Conservation (phyloP, 1,284 basidiomycete genomes). For the Coniferiporia weirii region DNA sequence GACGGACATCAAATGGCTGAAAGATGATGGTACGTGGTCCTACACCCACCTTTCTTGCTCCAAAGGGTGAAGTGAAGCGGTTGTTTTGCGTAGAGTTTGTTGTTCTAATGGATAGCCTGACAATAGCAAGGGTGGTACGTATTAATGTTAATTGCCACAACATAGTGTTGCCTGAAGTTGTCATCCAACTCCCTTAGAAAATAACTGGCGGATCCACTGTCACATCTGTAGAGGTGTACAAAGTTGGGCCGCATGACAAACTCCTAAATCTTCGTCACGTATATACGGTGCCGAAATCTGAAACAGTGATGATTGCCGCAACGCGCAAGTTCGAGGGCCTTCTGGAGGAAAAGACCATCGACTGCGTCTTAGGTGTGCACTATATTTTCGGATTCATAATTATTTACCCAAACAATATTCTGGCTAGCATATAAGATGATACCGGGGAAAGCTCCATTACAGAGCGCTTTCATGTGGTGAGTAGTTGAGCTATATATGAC, state of each 20-base stretch:
- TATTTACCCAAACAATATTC: too few relatives aligned
- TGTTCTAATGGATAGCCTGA: not conserved
- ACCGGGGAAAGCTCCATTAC: too few relatives aligned
- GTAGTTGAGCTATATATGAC: too few relatives aligned
- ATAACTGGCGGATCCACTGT: not conserved
- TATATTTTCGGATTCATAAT: too few relatives aligned
- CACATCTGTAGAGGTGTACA: too few relatives aligned
- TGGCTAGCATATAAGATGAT: too few relatives aligned
- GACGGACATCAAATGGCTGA: slow-evolving; percentile 14
- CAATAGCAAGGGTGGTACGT: too few relatives aligned
- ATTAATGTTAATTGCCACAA: too few relatives aligned
- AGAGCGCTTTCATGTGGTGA: too few relatives aligned
- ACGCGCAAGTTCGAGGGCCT: slow-evolving; percentile 6
- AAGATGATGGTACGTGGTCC: slow-evolving; percentile 8
- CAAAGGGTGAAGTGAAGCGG: not conserved
- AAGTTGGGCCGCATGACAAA: not conserved
- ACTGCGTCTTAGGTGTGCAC: slow-evolving; percentile 15
- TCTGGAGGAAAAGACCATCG: slow-evolving; percentile 7
- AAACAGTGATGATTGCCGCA: slow-evolving; percentile 7
- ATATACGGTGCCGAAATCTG: slow-evolving; percentile 11
- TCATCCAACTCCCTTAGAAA: not conserved
- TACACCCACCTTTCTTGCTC: not conserved
- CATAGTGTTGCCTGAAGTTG: not conserved
- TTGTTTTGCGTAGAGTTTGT: slow-evolving; percentile 8
- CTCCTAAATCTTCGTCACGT: slow-evolving; percentile 4